These are phyloP conservation scores for Fusarium floridanum DNA, from an alignment of 2,329 filamentous ascomycete species.

Conservation along the genomic window DNA sequence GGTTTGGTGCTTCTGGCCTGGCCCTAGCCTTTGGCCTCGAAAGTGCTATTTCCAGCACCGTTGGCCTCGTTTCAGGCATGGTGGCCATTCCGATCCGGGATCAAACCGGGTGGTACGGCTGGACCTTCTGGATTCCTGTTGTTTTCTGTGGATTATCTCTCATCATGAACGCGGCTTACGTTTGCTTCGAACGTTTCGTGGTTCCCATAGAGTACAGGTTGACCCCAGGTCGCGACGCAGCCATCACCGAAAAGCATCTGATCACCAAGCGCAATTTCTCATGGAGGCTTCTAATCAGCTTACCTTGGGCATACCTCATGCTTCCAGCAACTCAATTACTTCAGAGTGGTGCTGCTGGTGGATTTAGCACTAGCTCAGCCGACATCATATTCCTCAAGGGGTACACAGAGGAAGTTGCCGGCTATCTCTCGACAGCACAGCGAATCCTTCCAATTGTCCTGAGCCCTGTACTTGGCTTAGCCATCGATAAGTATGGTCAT, in stretches of 20 bases:
- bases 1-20: constrained; percentile 40
- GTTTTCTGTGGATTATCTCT: constrained; percentile 37
- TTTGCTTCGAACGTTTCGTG: constrained; percentile 32
- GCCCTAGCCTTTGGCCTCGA: constrained; percentile 43
- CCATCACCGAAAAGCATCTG: neutral
- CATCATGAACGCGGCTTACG: constrained; percentile 34
- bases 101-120: constrained; percentile 41
- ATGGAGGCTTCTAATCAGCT: constrained; percentile 27
- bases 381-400: constrained; percentile 44
- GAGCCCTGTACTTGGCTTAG: constrained; percentile 30
- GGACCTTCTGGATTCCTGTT: constrained; percentile 42
- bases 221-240: neutral
- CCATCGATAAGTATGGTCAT: constrained; percentile 41
- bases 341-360: constrained; percentile 38
- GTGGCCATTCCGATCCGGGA: constrained; percentile 42
- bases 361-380: constrained; percentile 35
- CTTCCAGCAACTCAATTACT: constrained; percentile 39
- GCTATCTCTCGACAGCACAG: constrained; percentile 38
- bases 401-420: constrained; percentile 38
- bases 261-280: constrained; percentile 26
- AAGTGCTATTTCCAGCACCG: constrained; percentile 36
- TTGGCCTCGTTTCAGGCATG: constrained; percentile 41
- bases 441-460: constrained; percentile 36
- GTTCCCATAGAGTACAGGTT: neutral
- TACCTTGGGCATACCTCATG: constrained; percentile 43